phyloP scores from a whole-genome alignment of 805 yeast species.

The Zygotorulaspora florentina region DNA sequence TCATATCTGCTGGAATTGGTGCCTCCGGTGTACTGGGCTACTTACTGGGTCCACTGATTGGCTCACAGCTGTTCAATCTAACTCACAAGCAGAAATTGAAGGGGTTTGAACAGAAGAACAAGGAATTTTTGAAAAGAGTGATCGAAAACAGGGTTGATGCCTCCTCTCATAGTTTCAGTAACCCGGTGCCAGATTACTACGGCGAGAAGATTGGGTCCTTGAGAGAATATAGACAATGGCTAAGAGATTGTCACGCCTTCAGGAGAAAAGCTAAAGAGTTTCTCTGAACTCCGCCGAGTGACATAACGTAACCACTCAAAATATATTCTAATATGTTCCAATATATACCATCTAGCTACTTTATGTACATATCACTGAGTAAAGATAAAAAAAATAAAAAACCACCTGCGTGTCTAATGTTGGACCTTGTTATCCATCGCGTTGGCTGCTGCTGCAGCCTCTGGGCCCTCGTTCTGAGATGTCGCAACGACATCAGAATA shows the following conservation, averaged over 20 bases:
- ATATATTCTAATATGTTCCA: conserved; percentile 1
- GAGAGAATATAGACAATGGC: conserved; percentile 88
- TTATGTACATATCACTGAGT: neutral
- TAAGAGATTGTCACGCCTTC: conserved; percentile 90
- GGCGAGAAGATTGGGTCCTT: conserved; percentile 92
- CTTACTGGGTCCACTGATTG: conserved; percentile 76
- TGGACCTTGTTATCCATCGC: conserved; percentile 24
- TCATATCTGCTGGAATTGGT: conserved; percentile 68
- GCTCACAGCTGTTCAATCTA: conserved; percentile 62
- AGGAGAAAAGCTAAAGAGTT: conserved; percentile 76
- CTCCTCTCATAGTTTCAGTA: conserved; percentile 78
- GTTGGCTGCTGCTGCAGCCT: conserved; percentile 7
- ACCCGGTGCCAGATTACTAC: conserved; percentile 98
- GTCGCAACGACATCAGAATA: conserved; percentile 19
- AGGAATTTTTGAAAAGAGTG: conserved; percentile 68
- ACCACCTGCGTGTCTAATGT: conserved; percentile 2
- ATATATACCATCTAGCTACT: neutral
- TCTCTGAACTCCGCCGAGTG: conserved; percentile 36
- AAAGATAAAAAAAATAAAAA: neutral
- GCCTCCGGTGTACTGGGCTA: conserved; percentile 75
- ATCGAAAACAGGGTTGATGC: conserved; percentile 86
- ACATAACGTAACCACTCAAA: neutral
- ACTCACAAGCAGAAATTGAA: conserved; percentile 44
- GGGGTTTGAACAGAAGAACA: conserved; percentile 58
- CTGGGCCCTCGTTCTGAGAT: neutral